Base-by-base conservation (phyloP, 345 rosid species). In the Hibiscus tridactylites region DNA sequence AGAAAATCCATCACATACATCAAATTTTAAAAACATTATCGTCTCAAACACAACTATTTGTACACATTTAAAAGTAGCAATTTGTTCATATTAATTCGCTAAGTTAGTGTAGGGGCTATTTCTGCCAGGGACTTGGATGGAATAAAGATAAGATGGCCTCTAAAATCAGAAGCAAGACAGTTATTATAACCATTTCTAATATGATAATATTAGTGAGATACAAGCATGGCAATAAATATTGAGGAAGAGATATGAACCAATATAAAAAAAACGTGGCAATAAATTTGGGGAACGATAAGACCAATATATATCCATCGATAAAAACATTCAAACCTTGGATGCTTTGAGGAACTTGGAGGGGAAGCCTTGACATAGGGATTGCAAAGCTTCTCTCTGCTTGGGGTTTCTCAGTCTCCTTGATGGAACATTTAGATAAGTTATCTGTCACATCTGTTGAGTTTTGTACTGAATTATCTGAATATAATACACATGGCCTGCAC, bases 371-470 rank as follows among this genome's bases (percentile, higher is more conserved):
- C 89, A 86, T 82, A 2, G 92, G 90, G 64, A 90, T 80, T 74
- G 86, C 84, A 31, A 74, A 75, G 76, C 79, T 85, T 78, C 89
- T 89, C 76, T 88, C 93, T 63, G 79, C 66, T 49, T 75, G 89
- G 13, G 86, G 79, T 83, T 83, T 88, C 79, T 86, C 96, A 46
- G 73, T 67, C 65, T 90, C 97, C 81, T 88, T 88, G 73, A 95
- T 88, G 80, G 85, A 88, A 83, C 97, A 95, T 76, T 86, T 92
- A 61, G 96, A 88, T 64, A 95, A 83, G 78, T 88, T 88, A 64
- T 89, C 90, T 21, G 83, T 71, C 70, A 92, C 92, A 69, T 85
- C 90, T 0, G 68, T 74, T 19, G 97, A 80, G 74, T 69, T 87
- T 73, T 85, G 94, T 50, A 76, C 79, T 1, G 83, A 69, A 74